Conservation (phyloP, 2,329 filamentous ascomycete species). For the Fonsecaea pugnacius region DNA sequence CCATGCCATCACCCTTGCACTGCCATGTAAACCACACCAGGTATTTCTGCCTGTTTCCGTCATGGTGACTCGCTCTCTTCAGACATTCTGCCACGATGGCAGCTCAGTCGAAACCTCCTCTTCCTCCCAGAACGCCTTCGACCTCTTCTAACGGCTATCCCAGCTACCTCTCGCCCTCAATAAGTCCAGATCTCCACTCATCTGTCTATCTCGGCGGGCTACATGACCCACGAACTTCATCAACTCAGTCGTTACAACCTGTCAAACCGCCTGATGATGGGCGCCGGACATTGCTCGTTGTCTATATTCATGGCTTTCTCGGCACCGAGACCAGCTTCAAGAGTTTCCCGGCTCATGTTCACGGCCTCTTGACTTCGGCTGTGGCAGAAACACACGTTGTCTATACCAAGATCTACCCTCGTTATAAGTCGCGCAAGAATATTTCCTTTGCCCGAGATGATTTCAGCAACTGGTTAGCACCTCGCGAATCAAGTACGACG, state of each 20-base stretch:
- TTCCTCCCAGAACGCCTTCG: slow-evolving; percentile 18
- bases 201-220: slow-evolving; percentile 35
- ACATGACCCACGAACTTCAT: slow-evolving; percentile 38
- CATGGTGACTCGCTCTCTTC: not conserved
- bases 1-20: not conserved
- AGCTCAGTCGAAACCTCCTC: slow-evolving; percentile 17
- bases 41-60: not conserved
- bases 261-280: slow-evolving; percentile 39
- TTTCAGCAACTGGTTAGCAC: slow-evolving; percentile 79
- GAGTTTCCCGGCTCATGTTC: slow-evolving; percentile 85
- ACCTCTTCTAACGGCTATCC: not conserved
- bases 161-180: not conserved
- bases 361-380: slow-evolving; percentile 70
- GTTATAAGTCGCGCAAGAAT: slow-evolving; percentile 50
- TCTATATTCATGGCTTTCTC: slow-evolving; percentile 91
- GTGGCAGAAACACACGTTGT: slow-evolving; percentile 75
- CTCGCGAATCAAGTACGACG: slow-evolving; percentile 73
- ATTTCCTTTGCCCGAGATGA: slow-evolving; percentile 73
- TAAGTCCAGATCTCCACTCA: slow-evolving; percentile 2
- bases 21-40: not conserved
- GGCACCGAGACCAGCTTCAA: slow-evolving; percentile 85
- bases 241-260: slow-evolving; percentile 40
- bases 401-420: slow-evolving; percentile 70
- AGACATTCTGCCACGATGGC: slow-evolving; percentile 22
- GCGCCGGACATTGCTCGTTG: slow-evolving; percentile 66